Conservation (phyloP, 2,329 filamentous ascomycete genomes). For the Coniochaeta sp. region DNA sequence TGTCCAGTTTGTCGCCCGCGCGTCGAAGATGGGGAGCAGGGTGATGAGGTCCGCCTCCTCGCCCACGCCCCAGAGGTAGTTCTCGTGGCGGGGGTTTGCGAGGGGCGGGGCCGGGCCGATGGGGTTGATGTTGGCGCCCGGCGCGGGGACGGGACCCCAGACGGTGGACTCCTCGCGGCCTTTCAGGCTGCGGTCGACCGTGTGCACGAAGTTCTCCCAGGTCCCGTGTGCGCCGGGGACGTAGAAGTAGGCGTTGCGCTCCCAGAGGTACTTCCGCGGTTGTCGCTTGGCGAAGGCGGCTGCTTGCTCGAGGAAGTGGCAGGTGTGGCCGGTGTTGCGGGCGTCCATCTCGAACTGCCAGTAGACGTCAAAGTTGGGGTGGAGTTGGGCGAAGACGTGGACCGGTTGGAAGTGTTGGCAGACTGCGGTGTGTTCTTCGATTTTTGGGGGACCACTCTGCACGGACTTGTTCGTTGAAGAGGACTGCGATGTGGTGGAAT, state of each 20-base stretch:
- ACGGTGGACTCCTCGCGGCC: slow-evolving; percentile 43
- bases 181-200: slow-evolving; percentile 44
- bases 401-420: slow-evolving; percentile 62
- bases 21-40: slow-evolving; percentile 71
- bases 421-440: slow-evolving; percentile 48
- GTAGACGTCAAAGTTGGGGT: slow-evolving; percentile 70
- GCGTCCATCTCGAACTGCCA: slow-evolving; percentile 86
- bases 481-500: slow-evolving; percentile 59
- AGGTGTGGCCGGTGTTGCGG: slow-evolving; percentile 70
- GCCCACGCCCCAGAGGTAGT: slow-evolving; percentile 12
- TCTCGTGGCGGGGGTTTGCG: slow-evolving; percentile 4
- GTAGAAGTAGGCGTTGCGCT: slow-evolving; percentile 63
- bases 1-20: slow-evolving; percentile 63
- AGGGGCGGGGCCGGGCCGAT: slow-evolving; percentile 35
- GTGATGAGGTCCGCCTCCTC: slow-evolving; percentile 28
- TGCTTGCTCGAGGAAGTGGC: slow-evolving; percentile 64
- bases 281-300: slow-evolving; percentile 57
- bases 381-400: slow-evolving; percentile 65
- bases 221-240: slow-evolving; percentile 60
- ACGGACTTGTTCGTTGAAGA: slow-evolving; percentile 71
- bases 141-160: slow-evolving; percentile 57
- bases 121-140: slow-evolving; percentile 38
- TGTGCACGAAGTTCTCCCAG: slow-evolving; percentile 57
- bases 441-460: slow-evolving; percentile 66
- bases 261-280: slow-evolving; percentile 65